Base-by-base conservation (phyloP, 805 yeast genomes). In the Yamadazyma laniorum region DNA sequence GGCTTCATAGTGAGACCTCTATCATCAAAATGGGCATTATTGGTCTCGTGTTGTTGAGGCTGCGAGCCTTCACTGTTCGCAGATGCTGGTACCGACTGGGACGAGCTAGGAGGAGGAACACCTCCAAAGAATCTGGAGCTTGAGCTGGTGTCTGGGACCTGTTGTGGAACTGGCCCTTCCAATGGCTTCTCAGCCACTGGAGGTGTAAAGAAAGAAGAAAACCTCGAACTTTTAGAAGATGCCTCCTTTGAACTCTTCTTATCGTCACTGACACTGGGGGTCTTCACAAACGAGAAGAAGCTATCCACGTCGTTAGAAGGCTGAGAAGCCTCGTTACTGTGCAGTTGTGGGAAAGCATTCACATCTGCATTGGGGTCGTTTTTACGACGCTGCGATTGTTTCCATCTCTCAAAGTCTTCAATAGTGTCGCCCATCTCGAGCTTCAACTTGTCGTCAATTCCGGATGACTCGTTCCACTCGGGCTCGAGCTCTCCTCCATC, bases 341-440 rank as follows among this genome's bases (percentile, higher is more conserved):
- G 23, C 9, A 9, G 23, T 9, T 18, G 27, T 17, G n/a, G 32
- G 4, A 9, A 18, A 7, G 27, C 23, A 13, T 19, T 23, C 17
- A 29, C 8, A 43, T 45, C 21, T 13, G 31, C 28, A 31, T 19
- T 17, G 9, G 38, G 35, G 29, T 70, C 75, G 67, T 81, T 75
- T 73, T 43, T 64, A 66, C 34, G 70, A 56, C 53, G 47, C 32
- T 46, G 50, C 8, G 47, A 40, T 33, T 43, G 43, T 25, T 76
- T 75, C 83, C 83, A 78, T 43, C 63, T 67, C 51, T 78, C 84
- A 48, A 77, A 78, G 44, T 78, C 83, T 37, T 73, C 72, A 3
- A 74, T 74, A 0, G 81, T 70, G 37, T 67, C 73, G 15, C 82
- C 82, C 60, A 57, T 70, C 51, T 51, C 65, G 55, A 44, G 54